These are phyloP conservation scores for Fusarium sp. DNA, from an alignment of 2,329 filamentous ascomycete species.

Conservation along the genomic window DNA sequence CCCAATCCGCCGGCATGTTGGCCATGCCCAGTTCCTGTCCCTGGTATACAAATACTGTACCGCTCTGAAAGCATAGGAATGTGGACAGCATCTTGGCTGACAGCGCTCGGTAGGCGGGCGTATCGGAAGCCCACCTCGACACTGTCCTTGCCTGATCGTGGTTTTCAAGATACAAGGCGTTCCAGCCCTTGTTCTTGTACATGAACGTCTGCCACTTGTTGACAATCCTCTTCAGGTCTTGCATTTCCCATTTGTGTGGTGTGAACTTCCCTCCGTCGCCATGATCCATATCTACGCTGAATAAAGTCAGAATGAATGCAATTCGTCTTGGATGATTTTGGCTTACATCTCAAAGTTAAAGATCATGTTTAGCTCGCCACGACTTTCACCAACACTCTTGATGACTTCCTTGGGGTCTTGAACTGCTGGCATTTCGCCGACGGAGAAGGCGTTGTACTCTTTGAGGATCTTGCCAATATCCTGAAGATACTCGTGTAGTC, in stretches of 20 bases:
- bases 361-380: slow-evolving; percentile 66
- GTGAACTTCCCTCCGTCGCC: slow-evolving; percentile 48
- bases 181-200: slow-evolving; percentile 59
- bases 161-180: slow-evolving; percentile 69
- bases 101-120: slow-evolving; percentile 33
- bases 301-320: not conserved
- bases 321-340: rapidly evolving
- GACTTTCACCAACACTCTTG: slow-evolving; percentile 58
- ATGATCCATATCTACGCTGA: slow-evolving; percentile 61
- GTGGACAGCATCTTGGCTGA: slow-evolving; percentile 63
- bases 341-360: slow-evolving; percentile 64
- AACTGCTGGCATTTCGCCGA: slow-evolving; percentile 70
- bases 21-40: slow-evolving; percentile 68
- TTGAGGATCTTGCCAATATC: slow-evolving; percentile 67
- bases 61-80: slow-evolving; percentile 47
- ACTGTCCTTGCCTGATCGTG: slow-evolving; percentile 68
- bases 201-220: slow-evolving; percentile 54
- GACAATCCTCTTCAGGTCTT: slow-evolving; percentile 39
- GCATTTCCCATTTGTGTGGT: slow-evolving; percentile 17
- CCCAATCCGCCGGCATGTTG: slow-evolving; percentile 60
- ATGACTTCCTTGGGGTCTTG: slow-evolving; percentile 62
- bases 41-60: slow-evolving; percentile 67
- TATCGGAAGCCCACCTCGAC: slow-evolving; percentile 53
- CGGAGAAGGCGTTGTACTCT: slow-evolving; percentile 65
- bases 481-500: slow-evolving; percentile 67